Percentiles rank a stretch among this genome's conserved stretches.
phyloP scores from a whole-genome alignment of 345 rosid species.

The Populus davidiana region DNA sequence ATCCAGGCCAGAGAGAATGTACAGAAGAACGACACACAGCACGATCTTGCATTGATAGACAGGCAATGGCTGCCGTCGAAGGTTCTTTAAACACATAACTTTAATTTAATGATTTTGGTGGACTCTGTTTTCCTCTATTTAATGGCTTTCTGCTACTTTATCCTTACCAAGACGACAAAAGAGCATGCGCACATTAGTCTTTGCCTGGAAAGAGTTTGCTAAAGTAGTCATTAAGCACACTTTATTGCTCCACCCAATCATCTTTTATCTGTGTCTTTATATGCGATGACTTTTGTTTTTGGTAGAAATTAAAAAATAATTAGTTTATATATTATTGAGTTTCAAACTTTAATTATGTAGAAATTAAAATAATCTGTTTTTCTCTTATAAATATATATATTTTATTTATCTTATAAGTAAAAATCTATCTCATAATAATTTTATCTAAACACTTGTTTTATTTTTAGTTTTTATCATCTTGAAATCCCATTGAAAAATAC shows the following conservation, averaged over 20 bases:
- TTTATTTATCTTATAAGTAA: no score
- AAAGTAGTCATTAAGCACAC: slow-evolving; percentile 14
- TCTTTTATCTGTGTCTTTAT: neutral
- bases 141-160: neutral
- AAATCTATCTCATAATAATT: no score
- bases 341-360: no score
- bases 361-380: no score
- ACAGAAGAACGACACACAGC: neutral
- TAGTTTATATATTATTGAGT: no score
- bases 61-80: slow-evolving; percentile 2
- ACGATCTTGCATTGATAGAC: neutral
- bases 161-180: neutral
- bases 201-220: slow-evolving; percentile 7
- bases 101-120: neutral
- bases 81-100: slow-evolving; percentile 18
- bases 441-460: no score
- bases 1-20: neutral
- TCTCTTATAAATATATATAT: no score
- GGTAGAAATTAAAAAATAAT: no score
- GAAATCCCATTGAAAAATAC: no score
- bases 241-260: no score
- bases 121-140: neutral
- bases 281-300: no score
- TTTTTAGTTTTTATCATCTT: no score
- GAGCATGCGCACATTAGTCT: slow-evolving; percentile 38